Evolutionary conservation across 2,329 filamentous ascomycete species (phyloP), one percentile per base, ranked within the genome.

Genomic region (Simplicillium aogashimaense): DNA sequence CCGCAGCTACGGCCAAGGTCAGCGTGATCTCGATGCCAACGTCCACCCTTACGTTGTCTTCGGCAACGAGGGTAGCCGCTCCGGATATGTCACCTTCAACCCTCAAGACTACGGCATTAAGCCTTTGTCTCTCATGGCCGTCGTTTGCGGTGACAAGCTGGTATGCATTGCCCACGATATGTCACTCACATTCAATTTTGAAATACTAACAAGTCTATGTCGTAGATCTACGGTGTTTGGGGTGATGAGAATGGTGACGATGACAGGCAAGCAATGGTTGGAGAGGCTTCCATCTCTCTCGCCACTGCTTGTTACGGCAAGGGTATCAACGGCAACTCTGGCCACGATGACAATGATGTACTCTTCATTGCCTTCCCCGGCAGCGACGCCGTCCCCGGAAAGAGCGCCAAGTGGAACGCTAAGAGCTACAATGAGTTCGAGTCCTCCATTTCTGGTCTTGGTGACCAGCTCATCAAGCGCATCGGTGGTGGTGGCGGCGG

Each of bases 321-420:
- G 6, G 52, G 52, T 2, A 59, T 82, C 28, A 73, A 59, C 30
- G 78, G 77, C 3, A 59, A 78, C 52, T 62, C 56, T 40, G 78
- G 78, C 1, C 69, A 81, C 53, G 65, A 65, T 32, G 56, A 61
- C 13, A 65, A 74, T 29, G 76, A 83, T 53, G 73, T 82, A 0
- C 55, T 83, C 29, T 82, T 74, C 54, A 64, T 83, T 37, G 78
- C 73, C 0, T 83, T 83, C 50, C 62, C 62, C 0, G 76, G 76
- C 2, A 41, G 55, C 0, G 66, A 72, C 6, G 76, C 78, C 1
- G 72, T 79, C 1, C 75, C 76, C 0, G 76, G 76, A 1, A 56
- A 57, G 2, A 65, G 64, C 15, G 77, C 77, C 0, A 59, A 67
- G 25, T 83, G 78, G 78, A 57, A 59, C 8, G 73, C 76, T 0